A percentile compares a stretch with the other conserved stretches of the same genome.
Conservation (phyloP, 352 stramenopile species). For the Phytopythium oedochilum region DNA sequence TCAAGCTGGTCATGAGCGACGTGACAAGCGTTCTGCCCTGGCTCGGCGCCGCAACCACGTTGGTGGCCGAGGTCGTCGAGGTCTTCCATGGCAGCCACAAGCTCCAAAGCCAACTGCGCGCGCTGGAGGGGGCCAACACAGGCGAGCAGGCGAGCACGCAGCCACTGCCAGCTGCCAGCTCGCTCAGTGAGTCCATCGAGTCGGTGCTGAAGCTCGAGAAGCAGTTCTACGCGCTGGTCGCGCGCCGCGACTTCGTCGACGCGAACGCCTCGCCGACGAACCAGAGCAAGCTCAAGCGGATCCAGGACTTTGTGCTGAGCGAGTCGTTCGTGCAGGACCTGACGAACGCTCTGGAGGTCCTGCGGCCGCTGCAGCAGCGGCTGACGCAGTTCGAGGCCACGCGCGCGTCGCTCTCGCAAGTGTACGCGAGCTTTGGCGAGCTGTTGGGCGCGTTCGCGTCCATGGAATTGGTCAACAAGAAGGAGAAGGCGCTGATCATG, state of each 20-base stretch:
- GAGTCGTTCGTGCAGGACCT: conserved; percentile 60
- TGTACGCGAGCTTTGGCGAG: conserved; percentile 43
- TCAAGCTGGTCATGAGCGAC: conserved; percentile 46
- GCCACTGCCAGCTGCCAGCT: conserved; percentile 18
- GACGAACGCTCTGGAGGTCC: conserved; percentile 44
- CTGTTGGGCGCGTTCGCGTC: conserved; percentile 39
- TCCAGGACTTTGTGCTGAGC: conserved; percentile 65
- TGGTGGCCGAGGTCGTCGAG: conserved; percentile 30
- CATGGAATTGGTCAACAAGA: conserved; percentile 66
- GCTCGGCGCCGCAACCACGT: conserved; percentile 32
- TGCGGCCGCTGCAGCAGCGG: conserved; percentile 53
- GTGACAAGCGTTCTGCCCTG: conserved; percentile 45
- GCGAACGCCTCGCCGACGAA: conserved; percentile 21
- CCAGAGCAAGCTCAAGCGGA: conserved; percentile 38
- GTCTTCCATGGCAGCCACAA: conserved; percentile 41
- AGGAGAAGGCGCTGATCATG: conserved; percentile 65
- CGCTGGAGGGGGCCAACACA: conserved; percentile 6
- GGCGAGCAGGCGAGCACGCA: background rate
- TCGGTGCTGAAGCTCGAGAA: conserved; percentile 45
- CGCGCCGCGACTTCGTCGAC: conserved; percentile 56
- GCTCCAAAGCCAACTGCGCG: conserved; percentile 24
- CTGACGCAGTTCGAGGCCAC: conserved; percentile 41
- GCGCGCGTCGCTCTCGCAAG: conserved; percentile 40
- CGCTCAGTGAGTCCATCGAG: conserved; percentile 35
- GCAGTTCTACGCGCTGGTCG: conserved; percentile 45